These are phyloP conservation scores for Leishmania tarentolae DNA, from an alignment of 208 protist genomes.

Conservation along the genomic window DNA sequence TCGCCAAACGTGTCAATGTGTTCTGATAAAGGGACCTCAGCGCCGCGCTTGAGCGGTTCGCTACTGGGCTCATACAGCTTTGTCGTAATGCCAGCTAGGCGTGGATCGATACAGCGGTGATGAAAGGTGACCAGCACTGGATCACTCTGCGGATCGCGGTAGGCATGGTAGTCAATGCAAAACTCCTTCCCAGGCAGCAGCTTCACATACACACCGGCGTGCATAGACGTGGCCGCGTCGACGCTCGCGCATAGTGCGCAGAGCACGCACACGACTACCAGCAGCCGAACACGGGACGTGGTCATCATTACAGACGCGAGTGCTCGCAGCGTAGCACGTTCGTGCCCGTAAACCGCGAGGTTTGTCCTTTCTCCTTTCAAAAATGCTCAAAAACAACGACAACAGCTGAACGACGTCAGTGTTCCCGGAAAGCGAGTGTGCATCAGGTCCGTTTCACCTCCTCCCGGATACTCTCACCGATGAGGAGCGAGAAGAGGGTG, in stretches of 20 bases:
- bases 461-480: background rate
- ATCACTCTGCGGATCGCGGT: slow-evolving; percentile 60
- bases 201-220: slow-evolving; percentile 60
- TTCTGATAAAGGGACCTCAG: slow-evolving; percentile 30
- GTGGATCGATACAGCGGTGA: slow-evolving; percentile 64
- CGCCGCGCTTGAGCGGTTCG: slow-evolving; percentile 30
- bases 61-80: slow-evolving; percentile 50
- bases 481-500: background rate
- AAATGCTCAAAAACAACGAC: background rate
- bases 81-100: slow-evolving; percentile 49
- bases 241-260: background rate
- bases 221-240: background rate
- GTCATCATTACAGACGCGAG: background rate
- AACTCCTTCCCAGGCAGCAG: slow-evolving; percentile 67
- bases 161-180: slow-evolving; percentile 67
- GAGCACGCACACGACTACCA: slow-evolving; percentile 5
- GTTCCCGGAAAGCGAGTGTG: background rate
- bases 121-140: slow-evolving; percentile 57
- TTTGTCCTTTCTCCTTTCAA: background rate
- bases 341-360: background rate
- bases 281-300: background rate
- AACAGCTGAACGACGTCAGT: background rate
- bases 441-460: background rate
- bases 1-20: slow-evolving; percentile 52
- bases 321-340: background rate